Base-by-base conservation (phyloP, 1,284 basidiomycete genomes). In the Singerocomus rubriflavus region DNA sequence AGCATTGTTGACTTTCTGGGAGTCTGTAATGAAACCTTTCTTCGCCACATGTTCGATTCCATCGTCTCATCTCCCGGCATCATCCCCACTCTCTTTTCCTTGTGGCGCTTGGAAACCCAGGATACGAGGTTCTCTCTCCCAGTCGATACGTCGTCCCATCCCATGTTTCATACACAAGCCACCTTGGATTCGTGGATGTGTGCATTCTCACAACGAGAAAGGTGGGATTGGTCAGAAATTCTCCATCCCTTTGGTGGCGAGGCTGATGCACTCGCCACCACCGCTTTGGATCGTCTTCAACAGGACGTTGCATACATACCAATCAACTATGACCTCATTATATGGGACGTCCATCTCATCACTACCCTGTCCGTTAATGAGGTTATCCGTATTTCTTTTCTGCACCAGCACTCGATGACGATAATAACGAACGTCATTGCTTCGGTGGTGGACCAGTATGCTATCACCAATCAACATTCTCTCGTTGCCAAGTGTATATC, bases 281-380 rank as follows among this genome's bases (percentile, higher is more conserved):
- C 64, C n/a, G 62, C 65, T 17, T 40, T 69, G 43, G 47, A 59
- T 36, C 63, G 55, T 44, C 65, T 65, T 42, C 53, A 33, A 45
- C 61, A 54, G n/a, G 63, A 65, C 25, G n/a, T 48, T 27, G 53
- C 49, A 39, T 52, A 56, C 9, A 17, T n/a, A 10, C 57, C 65
- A 11, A 48, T 59, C 39, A 56, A 67, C 42, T 63, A 55, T 48
- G 62, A 69, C 39, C 53, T 63, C 40, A 36, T 69, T 40, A 51
- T 63, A 25, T 68, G 64, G 65, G 64, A 66, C 39, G 61, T 63
- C 43, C 63, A 69, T 45, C 54, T 68, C 21, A 35, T 69, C 38
- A 68, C 62, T 3, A 42, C 48, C 2, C 48, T 68, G 17, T 69
- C 63, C 27, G 21, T 69, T 2, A 65, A 69, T 12, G 51, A 61